A percentile compares a stretch with the other conserved stretches of the same genome.
phyloP scores from a whole-genome alignment of 192 early-diverging fungal species.

The Diversispora eburnea region DNA sequence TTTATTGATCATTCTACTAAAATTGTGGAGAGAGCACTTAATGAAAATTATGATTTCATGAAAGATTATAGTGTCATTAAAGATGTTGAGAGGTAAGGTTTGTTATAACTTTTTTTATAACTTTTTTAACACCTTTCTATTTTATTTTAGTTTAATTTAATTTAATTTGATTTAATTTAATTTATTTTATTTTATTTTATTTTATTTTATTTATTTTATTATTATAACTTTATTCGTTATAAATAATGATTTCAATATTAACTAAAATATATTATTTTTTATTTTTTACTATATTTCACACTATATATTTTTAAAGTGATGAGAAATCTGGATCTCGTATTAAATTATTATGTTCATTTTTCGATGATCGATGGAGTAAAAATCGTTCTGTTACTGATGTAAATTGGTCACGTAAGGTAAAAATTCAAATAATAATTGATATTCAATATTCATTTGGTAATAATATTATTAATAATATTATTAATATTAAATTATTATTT shows the following conservation, averaged over 20 bases:
- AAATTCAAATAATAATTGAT: background rate
- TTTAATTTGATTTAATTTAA: background rate
- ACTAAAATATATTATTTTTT: constrained; percentile 5
- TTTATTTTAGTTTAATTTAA: background rate
- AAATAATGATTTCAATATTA: too few relatives aligned
- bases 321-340: constrained; percentile 64
- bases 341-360: constrained; percentile 68
- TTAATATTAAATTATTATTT: background rate
- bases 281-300: constrained; percentile 9
- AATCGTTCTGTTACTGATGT: constrained; percentile 91
- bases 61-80: constrained; percentile 82
- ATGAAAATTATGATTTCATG: constrained; percentile 86
- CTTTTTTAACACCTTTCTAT: too few relatives aligned
- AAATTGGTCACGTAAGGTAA: constrained; percentile 83
- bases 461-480: background rate
- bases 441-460: background rate
- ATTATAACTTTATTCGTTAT: too few relatives aligned
- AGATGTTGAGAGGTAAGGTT: constrained; percentile 50
- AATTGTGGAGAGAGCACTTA: constrained; percentile 85
- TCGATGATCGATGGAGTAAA: constrained; percentile 79
- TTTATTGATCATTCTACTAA: constrained; percentile 89
- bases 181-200: background rate
- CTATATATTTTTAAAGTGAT: constrained; percentile 45
- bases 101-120: background rate
- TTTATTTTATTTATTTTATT: background rate